phyloP scores from a whole-genome alignment of 192 early-diverging fungal genomes.

The Backusella australiensis region DNA sequence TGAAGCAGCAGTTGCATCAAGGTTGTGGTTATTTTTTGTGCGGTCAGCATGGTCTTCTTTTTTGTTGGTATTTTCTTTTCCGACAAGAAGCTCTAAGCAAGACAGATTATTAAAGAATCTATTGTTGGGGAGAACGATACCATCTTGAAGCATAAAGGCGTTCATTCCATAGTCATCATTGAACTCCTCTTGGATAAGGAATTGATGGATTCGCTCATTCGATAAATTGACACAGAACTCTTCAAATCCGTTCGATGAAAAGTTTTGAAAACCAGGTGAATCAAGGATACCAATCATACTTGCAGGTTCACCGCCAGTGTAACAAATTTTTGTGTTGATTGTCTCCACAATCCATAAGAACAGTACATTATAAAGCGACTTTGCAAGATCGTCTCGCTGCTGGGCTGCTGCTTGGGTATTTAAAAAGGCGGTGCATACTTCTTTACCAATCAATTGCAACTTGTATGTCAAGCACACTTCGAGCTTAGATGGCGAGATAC shows the following conservation, averaged over 20 bases:
- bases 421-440: conserved; percentile 73
- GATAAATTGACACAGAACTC: conserved; percentile 51
- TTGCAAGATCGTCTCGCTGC: conserved; percentile 72
- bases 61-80: conserved; percentile 14
- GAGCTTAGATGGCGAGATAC: conserved; percentile 57
- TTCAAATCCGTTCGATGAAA: conserved; percentile 44
- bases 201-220: conserved; percentile 40
- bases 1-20: neutral
- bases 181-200: conserved; percentile 50
- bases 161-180: conserved; percentile 46
- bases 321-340: conserved; percentile 65
- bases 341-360: conserved; percentile 77
- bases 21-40: neutral
- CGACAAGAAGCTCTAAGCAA: conserved; percentile 52
- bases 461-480: conserved; percentile 64
- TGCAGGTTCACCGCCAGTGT: conserved; percentile 12
- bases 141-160: conserved; percentile 57
- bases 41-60: neutral
- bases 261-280: conserved; percentile 56
- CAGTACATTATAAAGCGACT: conserved; percentile 69
- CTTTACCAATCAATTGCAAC: conserved; percentile 63
- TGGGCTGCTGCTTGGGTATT: conserved; percentile 59
- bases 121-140: conserved; percentile 52
- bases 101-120: conserved; percentile 43
- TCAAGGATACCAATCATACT: conserved; percentile 74